Percentiles rank a stretch among this genome's conserved stretches.
Evolutionary conservation across 768 basidiomycete genomes (phyloP).

Genomic region (Lactarius quietus): DNA sequence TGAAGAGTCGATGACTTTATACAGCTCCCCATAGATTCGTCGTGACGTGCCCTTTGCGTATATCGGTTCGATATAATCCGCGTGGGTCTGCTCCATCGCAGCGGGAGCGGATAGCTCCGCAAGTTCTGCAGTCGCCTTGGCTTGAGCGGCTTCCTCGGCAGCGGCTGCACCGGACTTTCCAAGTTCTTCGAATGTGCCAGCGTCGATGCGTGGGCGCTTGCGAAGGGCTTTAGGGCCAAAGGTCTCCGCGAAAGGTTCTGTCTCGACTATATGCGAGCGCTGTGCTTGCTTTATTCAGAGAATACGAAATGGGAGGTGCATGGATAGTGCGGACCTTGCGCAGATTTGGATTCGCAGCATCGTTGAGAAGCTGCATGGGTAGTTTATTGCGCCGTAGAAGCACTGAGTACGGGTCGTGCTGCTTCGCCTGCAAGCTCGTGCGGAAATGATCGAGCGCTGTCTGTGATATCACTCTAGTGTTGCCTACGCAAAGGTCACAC

Average conservation of each 20-base stretch:
- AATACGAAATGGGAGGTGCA: neutral
- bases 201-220: constrained; percentile 82
- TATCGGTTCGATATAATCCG: constrained; percentile 83
- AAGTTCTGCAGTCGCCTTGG: constrained; percentile 41
- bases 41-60: constrained; percentile 94
- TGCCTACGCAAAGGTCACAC: constrained; percentile 50
- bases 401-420: constrained; percentile 95
- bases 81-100: constrained; percentile 57
- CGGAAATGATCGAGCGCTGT: constrained; percentile 95
- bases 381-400: constrained; percentile 91
- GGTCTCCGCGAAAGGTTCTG: constrained; percentile 90
- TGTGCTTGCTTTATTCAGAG: constrained; percentile 31
- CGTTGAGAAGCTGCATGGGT: constrained; percentile 93
- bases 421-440: constrained; percentile 76
- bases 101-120: constrained; percentile 41
- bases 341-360: constrained; percentile 73
- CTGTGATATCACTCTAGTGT: constrained; percentile 98
- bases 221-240: constrained; percentile 96
- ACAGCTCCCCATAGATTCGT: constrained; percentile 95
- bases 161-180: constrained; percentile 58
- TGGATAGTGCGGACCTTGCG: constrained; percentile 55
- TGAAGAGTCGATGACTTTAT: constrained; percentile 99
- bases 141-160: constrained; percentile 49
- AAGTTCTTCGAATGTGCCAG: constrained; percentile 91
- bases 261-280: constrained; percentile 93